Conservation (phyloP, 768 basidiomycete species). For the Rubroboletus satanas region DNA sequence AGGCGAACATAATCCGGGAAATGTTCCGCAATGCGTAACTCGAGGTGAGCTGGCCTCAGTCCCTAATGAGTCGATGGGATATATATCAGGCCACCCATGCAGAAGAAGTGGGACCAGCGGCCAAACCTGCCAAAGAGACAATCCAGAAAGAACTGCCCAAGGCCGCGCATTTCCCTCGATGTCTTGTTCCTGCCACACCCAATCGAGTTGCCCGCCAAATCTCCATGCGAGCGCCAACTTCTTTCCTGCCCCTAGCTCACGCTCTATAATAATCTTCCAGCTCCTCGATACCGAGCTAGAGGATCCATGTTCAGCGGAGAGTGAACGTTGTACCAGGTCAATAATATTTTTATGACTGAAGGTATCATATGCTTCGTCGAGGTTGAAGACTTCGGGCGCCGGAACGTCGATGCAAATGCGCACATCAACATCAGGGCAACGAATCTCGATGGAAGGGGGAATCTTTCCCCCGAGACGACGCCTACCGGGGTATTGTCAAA, state of each 20-base stretch:
- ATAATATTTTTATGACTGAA: slow-evolving; percentile 64
- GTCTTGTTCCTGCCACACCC: slow-evolving; percentile 77
- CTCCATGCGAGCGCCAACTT: slow-evolving; percentile 78
- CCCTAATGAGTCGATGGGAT: slow-evolving; percentile 27
- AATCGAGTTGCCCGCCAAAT: slow-evolving; percentile 68
- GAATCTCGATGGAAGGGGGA: slow-evolving; percentile 65
- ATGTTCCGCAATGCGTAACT: slow-evolving; percentile 75
- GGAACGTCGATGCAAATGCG: slow-evolving; percentile 72
- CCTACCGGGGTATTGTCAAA: slow-evolving; percentile 39
- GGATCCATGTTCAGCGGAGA: slow-evolving; percentile 39
- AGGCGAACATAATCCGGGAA: slow-evolving; percentile 45
- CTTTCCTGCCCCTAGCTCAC: slow-evolving; percentile 50
- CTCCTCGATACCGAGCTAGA: slow-evolving; percentile 34
- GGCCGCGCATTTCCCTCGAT: slow-evolving; percentile 55
- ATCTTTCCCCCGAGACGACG: slow-evolving; percentile 67
- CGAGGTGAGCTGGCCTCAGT: slow-evolving; percentile 49
- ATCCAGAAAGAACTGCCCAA: slow-evolving; percentile 74
- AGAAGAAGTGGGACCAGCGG: not conserved
- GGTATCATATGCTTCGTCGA: slow-evolving; percentile 40
- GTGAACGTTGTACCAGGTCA: slow-evolving; percentile 52
- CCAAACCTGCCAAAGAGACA: slow-evolving; percentile 68
- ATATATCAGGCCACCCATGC: slow-evolving; percentile 12
- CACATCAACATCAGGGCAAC: slow-evolving; percentile 62
- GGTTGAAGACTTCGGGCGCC: slow-evolving; percentile 35
- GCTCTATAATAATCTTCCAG: slow-evolving; percentile 59